These are phyloP conservation scores for Debaryomyces subglobosus DNA, from an alignment of 1,139 yeast genomes.

Conservation along the genomic window DNA sequence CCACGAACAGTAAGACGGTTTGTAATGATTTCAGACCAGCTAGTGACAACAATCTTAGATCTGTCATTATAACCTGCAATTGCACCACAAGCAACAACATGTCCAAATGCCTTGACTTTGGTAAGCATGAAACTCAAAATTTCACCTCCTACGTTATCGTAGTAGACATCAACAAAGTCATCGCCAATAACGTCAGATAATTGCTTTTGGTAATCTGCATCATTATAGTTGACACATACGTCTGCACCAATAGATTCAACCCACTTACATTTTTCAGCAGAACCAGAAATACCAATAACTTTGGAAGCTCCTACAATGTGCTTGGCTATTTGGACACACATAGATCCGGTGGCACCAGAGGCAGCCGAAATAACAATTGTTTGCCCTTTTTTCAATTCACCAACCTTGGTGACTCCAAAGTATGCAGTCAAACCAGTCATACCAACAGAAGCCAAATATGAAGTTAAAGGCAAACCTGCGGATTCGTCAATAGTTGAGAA, in stretches of 20 bases:
- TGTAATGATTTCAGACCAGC: slow-evolving; percentile 46
- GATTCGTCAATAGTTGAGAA: slow-evolving; percentile 28
- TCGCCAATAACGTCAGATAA: slow-evolving; percentile 49
- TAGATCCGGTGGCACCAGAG: slow-evolving; percentile 36
- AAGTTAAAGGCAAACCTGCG: slow-evolving; percentile 31
- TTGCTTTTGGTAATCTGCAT: slow-evolving; percentile 41
- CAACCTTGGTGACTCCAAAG: slow-evolving; percentile 30
- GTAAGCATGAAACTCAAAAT: slow-evolving; percentile 51
- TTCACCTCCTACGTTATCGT: slow-evolving; percentile 69
- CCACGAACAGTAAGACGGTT: slow-evolving; percentile 55
- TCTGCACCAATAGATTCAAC: slow-evolving; percentile 38
- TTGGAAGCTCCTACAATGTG: slow-evolving; percentile 28
- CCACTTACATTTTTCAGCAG: slow-evolving; percentile 30
- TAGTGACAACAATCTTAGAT: slow-evolving; percentile 32
- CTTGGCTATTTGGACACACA: slow-evolving; percentile 35
- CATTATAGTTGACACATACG: slow-evolving; percentile 27
- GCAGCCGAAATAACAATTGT: slow-evolving; percentile 36
- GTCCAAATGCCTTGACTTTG: slow-evolving; percentile 44
- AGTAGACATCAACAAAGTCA: slow-evolving; percentile 49
- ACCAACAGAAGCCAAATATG: slow-evolving; percentile 48
- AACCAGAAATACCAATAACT: slow-evolving; percentile 36
- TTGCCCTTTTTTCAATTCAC: slow-evolving; percentile 27
- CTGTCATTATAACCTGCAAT: slow-evolving; percentile 59
- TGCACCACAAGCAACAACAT: slow-evolving; percentile 62
- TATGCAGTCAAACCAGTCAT: slow-evolving; percentile 36